phyloP scores from a whole-genome alignment of 768 basidiomycete genomes.

The Bullera alba region DNA sequence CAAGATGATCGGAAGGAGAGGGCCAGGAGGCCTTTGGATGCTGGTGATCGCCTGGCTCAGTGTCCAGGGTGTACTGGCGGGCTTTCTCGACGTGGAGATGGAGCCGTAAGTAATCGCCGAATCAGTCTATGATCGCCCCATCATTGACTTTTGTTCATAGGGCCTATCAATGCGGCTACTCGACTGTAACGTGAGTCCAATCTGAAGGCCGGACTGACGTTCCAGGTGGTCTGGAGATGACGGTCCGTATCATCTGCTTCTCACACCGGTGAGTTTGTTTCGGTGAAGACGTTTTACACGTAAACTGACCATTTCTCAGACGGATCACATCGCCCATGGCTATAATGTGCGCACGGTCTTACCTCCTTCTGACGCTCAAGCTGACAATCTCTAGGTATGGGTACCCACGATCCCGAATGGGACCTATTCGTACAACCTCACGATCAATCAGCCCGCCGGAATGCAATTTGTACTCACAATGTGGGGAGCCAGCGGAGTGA shows the following conservation, averaged over 20 bases:
- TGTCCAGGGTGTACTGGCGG: too few species aligned
- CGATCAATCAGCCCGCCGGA: conserved; percentile 27
- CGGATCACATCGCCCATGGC: conserved; percentile 26
- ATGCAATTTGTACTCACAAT: conserved; percentile 29
- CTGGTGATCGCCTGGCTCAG: too few species aligned
- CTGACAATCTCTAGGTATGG: conserved; percentile 25
- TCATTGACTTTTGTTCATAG: too few species aligned
- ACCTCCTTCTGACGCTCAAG: neutral
- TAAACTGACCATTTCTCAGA: conserved; percentile 11
- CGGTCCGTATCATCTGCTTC: conserved; percentile 37
- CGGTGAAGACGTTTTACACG: too few species aligned
- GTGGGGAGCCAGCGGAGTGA: conserved; percentile 37
- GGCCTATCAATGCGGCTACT: too few species aligned
- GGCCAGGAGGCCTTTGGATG: too few species aligned
- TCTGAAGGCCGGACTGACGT: too few species aligned
- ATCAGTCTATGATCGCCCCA: too few species aligned
- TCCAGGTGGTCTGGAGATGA: conserved; percentile 34
- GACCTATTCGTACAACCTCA: conserved; percentile 15
- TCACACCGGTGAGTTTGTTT: conserved; percentile 30
- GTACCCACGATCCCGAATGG: conserved; percentile 21
- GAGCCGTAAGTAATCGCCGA: too few species aligned
- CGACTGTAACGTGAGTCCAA: too few species aligned
- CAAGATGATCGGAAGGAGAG: too few species aligned
- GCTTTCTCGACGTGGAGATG: too few species aligned
- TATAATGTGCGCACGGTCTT: conserved; percentile 28